A percentile compares a stretch with the other conserved stretches of the same genome.
These are phyloP conservation scores for Myriosclerotinia curreyana DNA, from an alignment of 2,329 filamentous ascomycete genomes.

Conservation along the genomic window DNA sequence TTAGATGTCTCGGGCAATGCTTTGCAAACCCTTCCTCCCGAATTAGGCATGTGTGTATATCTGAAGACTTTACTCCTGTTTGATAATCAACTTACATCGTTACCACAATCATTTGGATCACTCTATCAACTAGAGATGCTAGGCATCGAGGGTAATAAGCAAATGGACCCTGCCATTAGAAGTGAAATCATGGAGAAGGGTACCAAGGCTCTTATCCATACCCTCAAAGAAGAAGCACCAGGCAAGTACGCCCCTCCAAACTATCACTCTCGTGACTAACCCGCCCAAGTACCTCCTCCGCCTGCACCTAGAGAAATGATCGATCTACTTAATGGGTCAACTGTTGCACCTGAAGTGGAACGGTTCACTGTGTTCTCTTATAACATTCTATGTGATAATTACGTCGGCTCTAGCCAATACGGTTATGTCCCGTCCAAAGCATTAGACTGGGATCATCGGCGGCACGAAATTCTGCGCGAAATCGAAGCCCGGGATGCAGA, in stretches of 20 bases:
- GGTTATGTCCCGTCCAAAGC: conserved; percentile 84
- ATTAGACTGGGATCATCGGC: conserved; percentile 82
- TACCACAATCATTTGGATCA: conserved; percentile 85
- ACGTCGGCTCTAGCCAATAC: conserved; percentile 79
- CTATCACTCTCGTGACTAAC: conserved; percentile 20
- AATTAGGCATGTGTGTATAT: conserved; percentile 96
- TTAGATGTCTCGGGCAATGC: conserved; percentile 90
- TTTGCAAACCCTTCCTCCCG: conserved; percentile 74
- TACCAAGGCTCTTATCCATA: conserved; percentile 78
- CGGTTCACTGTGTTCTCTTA: conserved; percentile 85
- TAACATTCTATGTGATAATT: conserved; percentile 94
- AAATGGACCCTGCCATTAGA: conserved; percentile 71
- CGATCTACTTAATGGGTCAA: conserved; percentile 67
- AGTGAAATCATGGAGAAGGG: conserved; percentile 82
- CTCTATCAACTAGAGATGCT: conserved; percentile 85
- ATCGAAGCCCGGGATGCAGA: conserved; percentile 77
- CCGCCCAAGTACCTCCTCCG: conserved; percentile 64
- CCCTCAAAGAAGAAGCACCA: conserved; percentile 78
- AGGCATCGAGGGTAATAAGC: conserved; percentile 90
- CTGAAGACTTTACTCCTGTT: conserved; percentile 82
- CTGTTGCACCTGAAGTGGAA: conserved; percentile 52
- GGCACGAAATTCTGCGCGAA: conserved; percentile 78
- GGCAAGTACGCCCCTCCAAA: conserved; percentile 54
- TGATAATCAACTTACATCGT: conserved; percentile 79
- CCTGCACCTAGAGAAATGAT: conserved; percentile 76